phyloP scores from a whole-genome alignment of 2,329 filamentous ascomycete species.

The Chaetothyriales sp. region DNA sequence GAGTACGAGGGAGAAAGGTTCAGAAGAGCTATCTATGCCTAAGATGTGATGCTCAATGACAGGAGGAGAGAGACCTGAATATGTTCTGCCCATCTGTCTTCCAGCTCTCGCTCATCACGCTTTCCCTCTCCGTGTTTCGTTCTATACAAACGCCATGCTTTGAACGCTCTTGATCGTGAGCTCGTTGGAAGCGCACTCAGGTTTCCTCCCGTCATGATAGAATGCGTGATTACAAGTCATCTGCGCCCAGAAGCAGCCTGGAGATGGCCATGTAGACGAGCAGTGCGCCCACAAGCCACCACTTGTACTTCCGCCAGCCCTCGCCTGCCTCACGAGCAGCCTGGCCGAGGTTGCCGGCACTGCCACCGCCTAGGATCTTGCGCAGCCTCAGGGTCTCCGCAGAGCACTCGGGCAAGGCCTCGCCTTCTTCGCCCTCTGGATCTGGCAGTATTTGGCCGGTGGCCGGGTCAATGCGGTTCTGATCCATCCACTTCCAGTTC shows the following conservation, averaged over 20 bases:
- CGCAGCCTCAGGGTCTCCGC: conserved; percentile 48
- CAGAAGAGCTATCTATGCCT: no score
- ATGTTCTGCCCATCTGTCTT: not conserved
- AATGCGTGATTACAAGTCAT: not conserved
- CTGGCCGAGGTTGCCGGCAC: conserved; percentile 44
- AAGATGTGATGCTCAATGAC: no score
- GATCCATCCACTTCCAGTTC: conserved; percentile 85
- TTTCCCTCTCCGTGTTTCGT: not conserved
- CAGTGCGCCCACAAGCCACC: conserved; percentile 53
- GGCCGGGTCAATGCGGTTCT: conserved; percentile 59
- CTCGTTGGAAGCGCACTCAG: not conserved
- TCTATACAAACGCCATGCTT: not conserved
- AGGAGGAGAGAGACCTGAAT: no score
- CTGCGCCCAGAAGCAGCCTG: conserved; percentile 42
- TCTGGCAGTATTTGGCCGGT: conserved; percentile 56
- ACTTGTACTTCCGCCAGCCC: conserved; percentile 69
- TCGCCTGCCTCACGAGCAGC: conserved; percentile 61
- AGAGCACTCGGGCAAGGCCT: conserved; percentile 42
- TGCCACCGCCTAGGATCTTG: conserved; percentile 44
- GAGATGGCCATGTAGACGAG: conserved; percentile 75
- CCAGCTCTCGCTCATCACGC: no score
- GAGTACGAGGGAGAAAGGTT: no score
- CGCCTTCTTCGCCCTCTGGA: conserved; percentile 19
- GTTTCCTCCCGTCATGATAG: no score
- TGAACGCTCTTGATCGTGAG: not conserved